These are phyloP conservation scores for Phaeosphaeria sp. DNA, from an alignment of 2,329 filamentous ascomycete species.

Conservation along the genomic window DNA sequence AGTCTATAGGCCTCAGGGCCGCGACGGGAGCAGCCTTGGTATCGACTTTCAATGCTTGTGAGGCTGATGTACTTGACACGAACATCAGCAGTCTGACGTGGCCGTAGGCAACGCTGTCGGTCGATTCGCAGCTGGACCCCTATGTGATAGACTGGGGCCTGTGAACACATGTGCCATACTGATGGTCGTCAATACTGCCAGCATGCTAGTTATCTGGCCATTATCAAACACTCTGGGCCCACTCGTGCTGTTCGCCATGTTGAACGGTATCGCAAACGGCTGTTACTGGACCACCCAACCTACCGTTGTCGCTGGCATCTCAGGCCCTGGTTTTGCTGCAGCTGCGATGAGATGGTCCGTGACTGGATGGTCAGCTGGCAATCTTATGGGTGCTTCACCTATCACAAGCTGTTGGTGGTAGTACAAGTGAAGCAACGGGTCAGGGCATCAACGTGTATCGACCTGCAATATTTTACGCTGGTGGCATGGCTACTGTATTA, in stretches of 20 bases:
- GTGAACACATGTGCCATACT: slow-evolving; percentile 41
- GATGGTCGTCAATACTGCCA: slow-evolving; percentile 32
- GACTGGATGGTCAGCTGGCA: slow-evolving; percentile 34
- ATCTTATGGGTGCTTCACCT: slow-evolving; percentile 39
- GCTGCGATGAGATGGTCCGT: slow-evolving; percentile 38
- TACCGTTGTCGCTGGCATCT: slow-evolving; percentile 37
- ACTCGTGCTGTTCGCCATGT: slow-evolving; percentile 32
- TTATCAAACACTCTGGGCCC: slow-evolving; percentile 32
- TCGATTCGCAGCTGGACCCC: slow-evolving; percentile 31
- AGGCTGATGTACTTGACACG: too few species aligned
- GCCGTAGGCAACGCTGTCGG: slow-evolving; percentile 28
- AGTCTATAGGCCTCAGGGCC: slow-evolving; percentile 31
- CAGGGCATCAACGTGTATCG: slow-evolving; percentile 32
- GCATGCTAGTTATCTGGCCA: slow-evolving; percentile 43
- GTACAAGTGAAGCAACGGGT: slow-evolving; percentile 2
- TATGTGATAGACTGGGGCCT: slow-evolving; percentile 40
- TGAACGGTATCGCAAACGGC: slow-evolving; percentile 41
- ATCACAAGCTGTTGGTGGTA: slow-evolving; percentile 34
- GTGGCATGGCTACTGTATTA: slow-evolving; percentile 29
- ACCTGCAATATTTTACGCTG: slow-evolving; percentile 41
- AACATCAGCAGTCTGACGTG: too few species aligned
- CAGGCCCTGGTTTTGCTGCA: slow-evolving; percentile 34
- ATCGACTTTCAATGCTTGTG: slow-evolving; percentile 34
- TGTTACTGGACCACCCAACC: slow-evolving; percentile 38
- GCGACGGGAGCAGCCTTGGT: slow-evolving; percentile 37